Percentiles rank a stretch among this genome's conserved stretches.
phyloP scores from a whole-genome alignment of 1,284 basidiomycete genomes.

The Athelia sp. region DNA sequence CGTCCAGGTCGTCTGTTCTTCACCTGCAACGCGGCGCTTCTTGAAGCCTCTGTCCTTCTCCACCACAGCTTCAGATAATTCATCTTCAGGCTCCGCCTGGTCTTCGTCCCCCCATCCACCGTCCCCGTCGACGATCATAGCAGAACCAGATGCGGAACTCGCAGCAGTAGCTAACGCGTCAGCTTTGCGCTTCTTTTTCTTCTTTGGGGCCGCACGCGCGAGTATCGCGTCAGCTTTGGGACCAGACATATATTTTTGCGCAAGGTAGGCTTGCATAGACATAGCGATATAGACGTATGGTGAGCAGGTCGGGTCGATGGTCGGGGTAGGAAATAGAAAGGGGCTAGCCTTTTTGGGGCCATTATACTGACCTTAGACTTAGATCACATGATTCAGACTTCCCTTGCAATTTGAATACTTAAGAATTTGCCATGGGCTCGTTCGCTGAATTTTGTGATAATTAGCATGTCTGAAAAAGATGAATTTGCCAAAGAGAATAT shows the following conservation, averaged over 20 bases:
- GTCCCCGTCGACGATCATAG: constrained; percentile 64
- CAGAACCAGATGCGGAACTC: constrained; percentile 23
- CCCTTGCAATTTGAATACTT: too few relatives aligned
- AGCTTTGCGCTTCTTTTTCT: constrained; percentile 74
- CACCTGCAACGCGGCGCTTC: constrained; percentile 47
- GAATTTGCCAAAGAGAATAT: too few relatives aligned
- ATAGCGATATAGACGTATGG: too few relatives aligned
- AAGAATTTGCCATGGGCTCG: too few relatives aligned
- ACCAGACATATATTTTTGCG: constrained; percentile 92
- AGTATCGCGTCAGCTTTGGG: constrained; percentile 96
- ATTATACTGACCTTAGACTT: too few relatives aligned
- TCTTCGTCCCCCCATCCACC: constrained; percentile 51
- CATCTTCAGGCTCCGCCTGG: constrained; percentile 42
- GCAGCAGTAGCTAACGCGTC: constrained; percentile 26
- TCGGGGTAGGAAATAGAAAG: too few relatives aligned
- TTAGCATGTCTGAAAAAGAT: too few relatives aligned
- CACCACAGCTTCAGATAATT: constrained; percentile 53
- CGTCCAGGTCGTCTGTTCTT: constrained; percentile 53
- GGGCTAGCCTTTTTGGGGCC: too few relatives aligned
- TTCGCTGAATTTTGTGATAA: too few relatives aligned
- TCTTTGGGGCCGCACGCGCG: constrained; percentile 52
- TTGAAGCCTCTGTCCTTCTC: constrained; percentile 72
- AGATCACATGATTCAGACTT: too few relatives aligned
- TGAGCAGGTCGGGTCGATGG: too few relatives aligned
- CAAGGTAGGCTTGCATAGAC: constrained; percentile 68